Evolutionary conservation across 2,329 filamentous ascomycete species (phyloP).

Genomic region (Pyrenophora teres): DNA sequence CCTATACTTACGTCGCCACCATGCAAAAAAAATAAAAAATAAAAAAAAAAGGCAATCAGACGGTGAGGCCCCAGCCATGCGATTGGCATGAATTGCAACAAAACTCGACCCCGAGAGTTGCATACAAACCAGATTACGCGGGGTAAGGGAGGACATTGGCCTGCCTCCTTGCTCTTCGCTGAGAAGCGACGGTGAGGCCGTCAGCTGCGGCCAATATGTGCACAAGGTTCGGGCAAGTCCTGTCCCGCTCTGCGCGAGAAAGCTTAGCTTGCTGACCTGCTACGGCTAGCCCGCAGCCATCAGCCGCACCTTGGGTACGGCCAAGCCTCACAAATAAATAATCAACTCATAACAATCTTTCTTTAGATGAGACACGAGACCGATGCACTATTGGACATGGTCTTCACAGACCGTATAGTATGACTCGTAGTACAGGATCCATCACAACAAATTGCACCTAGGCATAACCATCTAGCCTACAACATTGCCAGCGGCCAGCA

Average conservation of each 20-base stretch:
- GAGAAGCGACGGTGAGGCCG: slow-evolving; percentile 11
- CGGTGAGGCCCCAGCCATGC: slow-evolving; percentile 22
- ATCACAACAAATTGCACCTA: neutral
- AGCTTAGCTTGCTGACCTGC: slow-evolving; percentile 8
- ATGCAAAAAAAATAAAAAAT: neutral
- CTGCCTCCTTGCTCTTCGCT: neutral
- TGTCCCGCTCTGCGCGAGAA: neutral
- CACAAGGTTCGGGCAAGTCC: neutral
- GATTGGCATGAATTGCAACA: no score
- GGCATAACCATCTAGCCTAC: no score
- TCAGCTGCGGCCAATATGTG: slow-evolving; percentile 1
- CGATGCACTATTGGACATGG: no score
- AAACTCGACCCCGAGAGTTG: no score
- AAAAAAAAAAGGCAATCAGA: slow-evolving; percentile 22
- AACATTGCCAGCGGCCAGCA: neutral
- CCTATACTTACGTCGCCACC: slow-evolving; percentile 4
- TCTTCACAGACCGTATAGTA: no score
- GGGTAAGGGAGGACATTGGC: no score
- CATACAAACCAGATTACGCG: neutral
- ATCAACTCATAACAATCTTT: no score
- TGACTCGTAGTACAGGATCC: no score
- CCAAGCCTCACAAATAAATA: no score
- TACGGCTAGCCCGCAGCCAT: neutral
- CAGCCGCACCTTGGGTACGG: no score
- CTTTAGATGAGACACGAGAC: no score